These are phyloP conservation scores for Aspergillus affinis DNA, from an alignment of 495 filamentous ascomycete genomes.

Conservation along the genomic window DNA sequence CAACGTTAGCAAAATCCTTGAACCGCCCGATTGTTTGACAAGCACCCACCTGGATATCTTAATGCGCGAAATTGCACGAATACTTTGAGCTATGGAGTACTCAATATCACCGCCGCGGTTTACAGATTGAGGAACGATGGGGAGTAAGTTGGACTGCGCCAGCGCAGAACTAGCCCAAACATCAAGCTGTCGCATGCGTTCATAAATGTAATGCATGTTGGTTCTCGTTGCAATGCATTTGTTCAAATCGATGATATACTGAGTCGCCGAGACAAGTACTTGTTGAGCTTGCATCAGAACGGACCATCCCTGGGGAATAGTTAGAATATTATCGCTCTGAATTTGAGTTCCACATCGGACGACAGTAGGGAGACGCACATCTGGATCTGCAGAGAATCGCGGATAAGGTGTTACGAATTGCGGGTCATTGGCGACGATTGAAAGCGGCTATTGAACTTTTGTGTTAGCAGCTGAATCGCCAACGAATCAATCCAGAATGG, in stretches of 20 bases:
- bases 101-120: slow-evolving; percentile 46
- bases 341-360: background rate
- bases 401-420: slow-evolving; percentile 59
- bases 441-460: slow-evolving; percentile 38
- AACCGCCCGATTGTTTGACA: background rate
- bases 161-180: slow-evolving; percentile 49
- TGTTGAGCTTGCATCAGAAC: slow-evolving; percentile 58
- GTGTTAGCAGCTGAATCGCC: slow-evolving; percentile 9
- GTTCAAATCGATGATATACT: slow-evolving; percentile 55
- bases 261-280: slow-evolving; percentile 54
- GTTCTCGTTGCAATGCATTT: slow-evolving; percentile 38
- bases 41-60: slow-evolving; percentile 53
- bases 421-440: slow-evolving; percentile 55
- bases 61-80: slow-evolving; percentile 56
- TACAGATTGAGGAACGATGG: slow-evolving; percentile 35
- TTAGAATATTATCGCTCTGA: slow-evolving; percentile 14
- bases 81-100: slow-evolving; percentile 45
- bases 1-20: slow-evolving; percentile 7
- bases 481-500: background rate
- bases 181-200: slow-evolving; percentile 57
- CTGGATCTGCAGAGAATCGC: slow-evolving; percentile 49
- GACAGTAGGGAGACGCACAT: slow-evolving; percentile 32
- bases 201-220: slow-evolving; percentile 47
- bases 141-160: slow-evolving; percentile 44
- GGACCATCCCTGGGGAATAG: slow-evolving; percentile 46